Conservation (phyloP, 208 protist genomes). For the Acanthamoeba culbertsoni region DNA sequence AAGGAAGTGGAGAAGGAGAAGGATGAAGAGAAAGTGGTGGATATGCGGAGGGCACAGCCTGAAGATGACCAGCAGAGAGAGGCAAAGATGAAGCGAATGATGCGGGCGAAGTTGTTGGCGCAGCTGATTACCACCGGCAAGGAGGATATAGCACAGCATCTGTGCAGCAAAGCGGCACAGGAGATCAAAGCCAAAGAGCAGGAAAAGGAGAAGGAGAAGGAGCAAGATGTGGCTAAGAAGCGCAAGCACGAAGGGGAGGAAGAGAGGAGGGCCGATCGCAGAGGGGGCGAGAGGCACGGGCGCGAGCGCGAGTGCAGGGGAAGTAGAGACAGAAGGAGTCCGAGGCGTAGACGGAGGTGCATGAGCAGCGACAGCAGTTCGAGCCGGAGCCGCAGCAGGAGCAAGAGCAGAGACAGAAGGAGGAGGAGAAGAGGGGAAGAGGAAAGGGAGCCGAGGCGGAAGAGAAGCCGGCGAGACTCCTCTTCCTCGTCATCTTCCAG, state of each 20-base stretch:
- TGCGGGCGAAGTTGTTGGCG: slow-evolving; percentile 14
- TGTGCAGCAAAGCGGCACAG: neutral
- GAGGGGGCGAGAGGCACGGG: neutral
- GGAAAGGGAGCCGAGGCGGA: neutral
- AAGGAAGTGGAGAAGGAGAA: neutral
- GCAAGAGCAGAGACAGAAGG: neutral
- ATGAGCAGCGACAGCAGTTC: neutral
- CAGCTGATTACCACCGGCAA: slow-evolving; percentile 27
- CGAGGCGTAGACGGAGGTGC: neutral
- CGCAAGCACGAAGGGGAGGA: neutral
- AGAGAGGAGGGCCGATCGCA: neutral
- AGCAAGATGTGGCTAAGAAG: neutral
- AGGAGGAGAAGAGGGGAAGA: neutral
- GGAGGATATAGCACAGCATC: neutral
- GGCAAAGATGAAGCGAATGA: neutral
- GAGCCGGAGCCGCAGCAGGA: neutral
- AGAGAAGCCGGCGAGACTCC: neutral
- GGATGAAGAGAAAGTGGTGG: neutral
- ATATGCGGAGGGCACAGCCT: too few species aligned
- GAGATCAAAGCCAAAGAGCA: neutral
- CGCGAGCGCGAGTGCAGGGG: neutral
- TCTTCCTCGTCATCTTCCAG: neutral
- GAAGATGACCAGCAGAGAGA: too few species aligned
- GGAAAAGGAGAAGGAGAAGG: neutral
- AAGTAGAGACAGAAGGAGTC: neutral